Percentiles rank a stretch among this genome's conserved stretches.
phyloP scores from a whole-genome alignment of 2,329 filamentous ascomycete species.

The Sarocladium strictum region DNA sequence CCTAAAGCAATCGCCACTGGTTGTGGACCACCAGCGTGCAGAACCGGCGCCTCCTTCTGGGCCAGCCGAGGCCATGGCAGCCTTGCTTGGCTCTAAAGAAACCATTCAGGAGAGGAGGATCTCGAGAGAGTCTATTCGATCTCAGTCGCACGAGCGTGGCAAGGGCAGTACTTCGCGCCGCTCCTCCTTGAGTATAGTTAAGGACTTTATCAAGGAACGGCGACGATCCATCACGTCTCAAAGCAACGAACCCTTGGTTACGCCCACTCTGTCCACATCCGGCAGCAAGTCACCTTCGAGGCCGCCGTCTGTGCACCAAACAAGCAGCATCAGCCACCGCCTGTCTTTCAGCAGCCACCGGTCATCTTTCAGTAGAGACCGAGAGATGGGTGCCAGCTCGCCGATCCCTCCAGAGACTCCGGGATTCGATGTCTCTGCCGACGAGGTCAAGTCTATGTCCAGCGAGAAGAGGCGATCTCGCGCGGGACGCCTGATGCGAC shows the following conservation, averaged over 20 bases:
- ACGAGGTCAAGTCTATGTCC: conserved; percentile 6
- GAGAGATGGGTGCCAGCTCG: conserved; percentile 11
- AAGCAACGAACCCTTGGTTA: conserved; percentile 35
- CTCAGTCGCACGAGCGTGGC: conserved; percentile 27
- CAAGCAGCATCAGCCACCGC: conserved; percentile 41
- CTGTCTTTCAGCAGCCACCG: conserved; percentile 44
- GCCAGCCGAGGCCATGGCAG: conserved; percentile 14
- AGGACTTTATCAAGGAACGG: conserved; percentile 55
- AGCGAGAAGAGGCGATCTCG: conserved; percentile 27
- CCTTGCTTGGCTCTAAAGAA: conserved; percentile 27
- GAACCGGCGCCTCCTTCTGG: conserved; percentile 20
- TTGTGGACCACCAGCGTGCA: conserved; percentile 46
- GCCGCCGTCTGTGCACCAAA: conserved; percentile 40
- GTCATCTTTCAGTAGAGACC: conserved; percentile 38
- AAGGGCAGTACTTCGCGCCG: conserved; percentile 39
- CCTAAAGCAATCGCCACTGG: conserved; percentile 52
- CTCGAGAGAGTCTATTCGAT: conserved; percentile 34
- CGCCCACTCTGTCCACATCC: conserved; percentile 29
- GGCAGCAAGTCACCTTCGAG: conserved; percentile 29
- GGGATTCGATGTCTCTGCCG: conserved; percentile 19
- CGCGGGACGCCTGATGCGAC: conserved; percentile 51
- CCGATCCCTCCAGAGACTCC: conserved; percentile 31
- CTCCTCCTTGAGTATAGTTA: conserved; percentile 55
- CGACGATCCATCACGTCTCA: conserved; percentile 44
- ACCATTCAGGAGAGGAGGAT: conserved; percentile 42